These are phyloP conservation scores for Ascoidea rubescens DNA, from an alignment of 805 yeast species.

Conservation along the genomic window DNA sequence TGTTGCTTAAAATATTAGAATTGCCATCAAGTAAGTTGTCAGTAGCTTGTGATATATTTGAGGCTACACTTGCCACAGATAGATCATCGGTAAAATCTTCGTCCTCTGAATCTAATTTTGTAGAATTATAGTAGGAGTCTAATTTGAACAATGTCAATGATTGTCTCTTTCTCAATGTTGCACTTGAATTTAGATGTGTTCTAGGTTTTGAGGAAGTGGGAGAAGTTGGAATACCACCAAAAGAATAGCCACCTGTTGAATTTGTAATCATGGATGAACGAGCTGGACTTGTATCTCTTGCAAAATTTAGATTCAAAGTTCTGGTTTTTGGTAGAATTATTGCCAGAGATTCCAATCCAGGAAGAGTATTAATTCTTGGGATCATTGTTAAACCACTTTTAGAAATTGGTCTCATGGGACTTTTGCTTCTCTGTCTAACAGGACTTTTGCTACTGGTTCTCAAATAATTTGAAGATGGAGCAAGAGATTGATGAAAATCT, in stretches of 20 bases:
- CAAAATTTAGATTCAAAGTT: not conserved
- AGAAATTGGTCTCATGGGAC: not conserved
- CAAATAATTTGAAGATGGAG: not conserved
- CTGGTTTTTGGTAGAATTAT: too few relatives aligned
- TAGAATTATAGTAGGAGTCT: constrained; percentile 11
- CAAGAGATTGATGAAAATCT: not conserved
- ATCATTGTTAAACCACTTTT: not conserved
- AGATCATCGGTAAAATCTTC: not conserved
- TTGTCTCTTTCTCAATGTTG: constrained; percentile 11
- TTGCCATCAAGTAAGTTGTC: not conserved
- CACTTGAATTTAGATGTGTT: not conserved
- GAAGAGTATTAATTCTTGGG: not conserved
- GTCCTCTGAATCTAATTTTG: constrained; percentile 1
- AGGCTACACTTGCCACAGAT: too few relatives aligned
- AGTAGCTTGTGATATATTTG: too few relatives aligned
- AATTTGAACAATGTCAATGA: constrained; percentile 15
- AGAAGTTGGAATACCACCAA: not conserved
- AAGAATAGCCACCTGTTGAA: not conserved
- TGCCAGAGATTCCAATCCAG: too few relatives aligned
- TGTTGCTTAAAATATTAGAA: not conserved
- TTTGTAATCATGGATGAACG: not conserved
- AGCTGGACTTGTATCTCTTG: not conserved
- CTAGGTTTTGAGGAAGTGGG: not conserved
- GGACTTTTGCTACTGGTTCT: not conserved
- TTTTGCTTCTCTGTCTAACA: not conserved